phyloP scores from a whole-genome alignment of 345 rosid species.

The Arabidopsis arenosa region DNA sequence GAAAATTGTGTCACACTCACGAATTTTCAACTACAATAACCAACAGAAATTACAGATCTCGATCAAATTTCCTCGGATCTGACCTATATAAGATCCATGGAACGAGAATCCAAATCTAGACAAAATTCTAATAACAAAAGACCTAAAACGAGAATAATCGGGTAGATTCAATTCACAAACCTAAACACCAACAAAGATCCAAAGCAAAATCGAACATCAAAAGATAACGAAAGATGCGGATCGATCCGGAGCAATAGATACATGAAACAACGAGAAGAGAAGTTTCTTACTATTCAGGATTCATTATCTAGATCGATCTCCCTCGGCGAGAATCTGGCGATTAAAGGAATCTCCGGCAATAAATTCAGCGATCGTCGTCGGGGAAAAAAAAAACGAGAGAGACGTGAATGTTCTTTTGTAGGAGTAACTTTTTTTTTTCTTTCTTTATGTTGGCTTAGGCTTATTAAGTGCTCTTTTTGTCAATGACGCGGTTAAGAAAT shows the following conservation, averaged over 20 bases:
- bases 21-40: constrained; percentile 1
- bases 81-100: constrained; percentile 7
- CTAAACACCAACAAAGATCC: constrained; percentile 14
- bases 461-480: constrained; percentile 9
- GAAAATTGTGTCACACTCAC: not conserved
- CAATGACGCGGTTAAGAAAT: constrained; percentile 39
- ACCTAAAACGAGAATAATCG: not conserved
- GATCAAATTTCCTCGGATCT: constrained; percentile 27
- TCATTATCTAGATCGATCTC: constrained; percentile 42
- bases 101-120: constrained; percentile 26
- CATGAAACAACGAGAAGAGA: constrained; percentile 9
- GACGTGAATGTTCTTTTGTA: constrained; percentile 6
- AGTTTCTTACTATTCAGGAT: constrained; percentile 49
- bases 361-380: constrained; percentile 36
- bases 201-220: not conserved
- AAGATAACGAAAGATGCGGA: not conserved
- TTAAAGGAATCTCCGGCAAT: constrained; percentile 20
- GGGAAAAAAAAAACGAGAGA: not conserved
- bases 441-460: not conserved
- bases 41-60: constrained; percentile 31
- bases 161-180: not conserved
- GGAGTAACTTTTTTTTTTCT: not conserved
- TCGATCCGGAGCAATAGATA: constrained; percentile 9
- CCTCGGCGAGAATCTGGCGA: constrained; percentile 10
- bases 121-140: constrained; percentile 5